Evolutionary conservation across 2,329 filamentous ascomycete genomes (phyloP).

Genomic region (Colletotrichum sp.): DNA sequence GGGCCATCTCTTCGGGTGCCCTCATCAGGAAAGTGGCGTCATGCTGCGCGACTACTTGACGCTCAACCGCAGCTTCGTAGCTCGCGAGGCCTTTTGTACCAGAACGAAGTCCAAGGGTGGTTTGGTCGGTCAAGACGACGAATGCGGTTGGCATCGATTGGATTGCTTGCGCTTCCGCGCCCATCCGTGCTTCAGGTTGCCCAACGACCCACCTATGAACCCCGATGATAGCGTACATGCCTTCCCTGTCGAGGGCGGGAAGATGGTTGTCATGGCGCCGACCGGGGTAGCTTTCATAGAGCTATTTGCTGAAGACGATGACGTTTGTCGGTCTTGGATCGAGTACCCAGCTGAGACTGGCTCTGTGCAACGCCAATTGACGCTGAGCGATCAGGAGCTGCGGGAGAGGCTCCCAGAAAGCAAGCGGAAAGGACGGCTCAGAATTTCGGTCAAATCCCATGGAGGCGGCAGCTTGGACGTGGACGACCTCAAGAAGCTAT

Average conservation of each 20-base stretch:
- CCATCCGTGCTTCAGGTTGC: slow-evolving; percentile 88
- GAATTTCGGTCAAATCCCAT: slow-evolving; percentile 76
- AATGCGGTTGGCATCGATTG: slow-evolving; percentile 90
- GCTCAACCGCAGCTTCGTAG: slow-evolving; percentile 82
- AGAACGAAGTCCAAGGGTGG: slow-evolving; percentile 85
- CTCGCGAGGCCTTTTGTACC: slow-evolving; percentile 84
- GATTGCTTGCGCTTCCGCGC: slow-evolving; percentile 88
- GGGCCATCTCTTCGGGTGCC: slow-evolving; percentile 88
- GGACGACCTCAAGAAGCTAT: slow-evolving; percentile 75
- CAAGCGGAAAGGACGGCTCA: slow-evolving; percentile 74
- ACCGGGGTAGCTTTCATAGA: slow-evolving; percentile 88
- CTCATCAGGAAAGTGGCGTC: slow-evolving; percentile 87
- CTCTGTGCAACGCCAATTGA: slow-evolving; percentile 72
- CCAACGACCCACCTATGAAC: slow-evolving; percentile 70
- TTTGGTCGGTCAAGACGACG: slow-evolving; percentile 75
- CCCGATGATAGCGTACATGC: slow-evolving; percentile 82
- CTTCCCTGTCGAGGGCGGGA: slow-evolving; percentile 81
- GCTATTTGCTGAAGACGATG: slow-evolving; percentile 80
- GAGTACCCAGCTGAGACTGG: slow-evolving; percentile 74
- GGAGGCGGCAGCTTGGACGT: slow-evolving; percentile 77
- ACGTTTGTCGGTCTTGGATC: slow-evolving; percentile 79
- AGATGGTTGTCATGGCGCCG: slow-evolving; percentile 76
- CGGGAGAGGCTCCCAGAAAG: slow-evolving; percentile 73
- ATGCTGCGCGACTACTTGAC: slow-evolving; percentile 90
- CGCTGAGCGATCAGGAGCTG: slow-evolving; percentile 76